Base-by-base conservation (phyloP, 257 asterid species). In the Salvia rosmarinus region DNA sequence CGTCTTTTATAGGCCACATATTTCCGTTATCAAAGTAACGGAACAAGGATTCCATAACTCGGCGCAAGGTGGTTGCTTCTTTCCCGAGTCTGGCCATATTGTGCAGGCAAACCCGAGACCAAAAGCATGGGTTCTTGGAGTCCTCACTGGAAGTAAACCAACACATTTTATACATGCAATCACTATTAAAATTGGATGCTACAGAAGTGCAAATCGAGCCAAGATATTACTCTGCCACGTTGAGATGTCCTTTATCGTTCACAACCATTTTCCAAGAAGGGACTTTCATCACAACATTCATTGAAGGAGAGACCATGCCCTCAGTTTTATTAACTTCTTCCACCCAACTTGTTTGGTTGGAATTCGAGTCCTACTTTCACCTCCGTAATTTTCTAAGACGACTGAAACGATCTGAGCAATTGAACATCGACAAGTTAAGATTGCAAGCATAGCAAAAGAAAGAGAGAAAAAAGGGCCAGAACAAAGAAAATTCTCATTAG, bases 41-140 rank as follows among this genome's bases (percentile, higher is more conserved):
- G 65, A 95, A 95, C 82, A 91, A 80, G 63, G 98, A 89, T 82
- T 94, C 99, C 68, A 94, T 79, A 78, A 94, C 95, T 5, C 96
- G 95, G 49, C 99, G 90, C 96, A 90, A 89, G 16, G 97, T 94
- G 8, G 98, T 85, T 37, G 89, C 97, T 81, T 94, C 99, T 83
- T 84, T 91, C 46, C 95, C 97, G 12, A 94, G 95, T 73, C 83
- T 94, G 72, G 98, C 95, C 96, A 94, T 91, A 85, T 85, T 88
- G 73, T 78, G 88, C 20, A 94, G 87, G 87, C 98, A 89, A 25
- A 87, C 87, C 82, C 84, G 79, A 9, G 96, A 94, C 99, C 99
- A 94, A 76, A 94, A 94, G 74, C 84, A 64, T 14, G 98, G 96
- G 73, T 82, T 83, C 71, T 75, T 84, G 19, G 85, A 84, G 58